Conservation (phyloP, 2,329 filamentous ascomycete species). For the Fusarium xylarioides region DNA sequence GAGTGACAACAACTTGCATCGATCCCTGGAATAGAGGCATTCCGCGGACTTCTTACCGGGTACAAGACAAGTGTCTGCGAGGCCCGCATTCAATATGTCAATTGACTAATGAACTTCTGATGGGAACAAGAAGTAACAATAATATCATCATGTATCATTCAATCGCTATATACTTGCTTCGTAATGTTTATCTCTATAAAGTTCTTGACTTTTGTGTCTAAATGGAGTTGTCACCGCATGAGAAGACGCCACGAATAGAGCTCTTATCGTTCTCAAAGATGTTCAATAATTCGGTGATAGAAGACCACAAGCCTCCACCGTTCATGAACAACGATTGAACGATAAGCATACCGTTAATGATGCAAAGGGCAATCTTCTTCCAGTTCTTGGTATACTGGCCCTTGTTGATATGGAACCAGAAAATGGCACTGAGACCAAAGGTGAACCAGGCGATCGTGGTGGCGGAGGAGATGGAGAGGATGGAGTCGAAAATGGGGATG, state of each 20-base stretch:
- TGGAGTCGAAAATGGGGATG: conserved; percentile 50
- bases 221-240: conserved; percentile 46
- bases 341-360: conserved; percentile 44
- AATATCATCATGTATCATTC: conserved; percentile 4
- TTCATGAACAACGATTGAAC: conserved; percentile 48
- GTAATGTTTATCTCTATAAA: neutral
- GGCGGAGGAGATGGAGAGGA: conserved; percentile 48
- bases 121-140: neutral
- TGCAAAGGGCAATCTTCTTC: conserved; percentile 32
- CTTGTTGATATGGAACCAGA: conserved; percentile 49
- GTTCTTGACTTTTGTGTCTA: neutral
- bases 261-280: conserved; percentile 41
- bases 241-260: conserved; percentile 44
- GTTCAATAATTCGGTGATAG: conserved; percentile 43
- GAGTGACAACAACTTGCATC: neutral
- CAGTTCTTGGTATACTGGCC: conserved; percentile 29
- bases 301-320: conserved; percentile 47
- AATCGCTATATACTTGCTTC: conserved; percentile 6
- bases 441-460: conserved; percentile 50
- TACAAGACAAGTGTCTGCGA: neutral
- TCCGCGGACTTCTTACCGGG: fast-evolving
- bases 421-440: conserved; percentile 47
- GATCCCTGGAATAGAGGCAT: neutral
- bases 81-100: neutral
- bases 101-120: no score